Conservation (phyloP, 495 filamentous ascomycete species). For the Lentithecium fluviatile region DNA sequence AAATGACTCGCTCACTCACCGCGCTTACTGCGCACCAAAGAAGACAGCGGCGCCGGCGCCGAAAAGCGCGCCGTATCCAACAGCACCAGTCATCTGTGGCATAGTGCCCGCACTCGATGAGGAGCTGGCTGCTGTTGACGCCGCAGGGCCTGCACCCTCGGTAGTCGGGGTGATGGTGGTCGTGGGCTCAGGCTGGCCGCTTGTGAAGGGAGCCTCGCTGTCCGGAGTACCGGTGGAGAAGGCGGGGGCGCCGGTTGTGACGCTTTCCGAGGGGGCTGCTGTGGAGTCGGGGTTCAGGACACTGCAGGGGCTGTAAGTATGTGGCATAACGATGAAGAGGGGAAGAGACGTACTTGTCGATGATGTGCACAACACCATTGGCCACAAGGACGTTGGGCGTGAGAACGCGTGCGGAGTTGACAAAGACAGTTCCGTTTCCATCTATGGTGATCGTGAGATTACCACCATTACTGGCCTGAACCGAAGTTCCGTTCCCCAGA, state of each 20-base stretch:
- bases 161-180: slow-evolving; percentile 16
- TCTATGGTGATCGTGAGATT: slow-evolving; percentile 56
- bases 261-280: slow-evolving; percentile 36
- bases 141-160: slow-evolving; percentile 27
- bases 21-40: no score
- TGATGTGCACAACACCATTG: slow-evolving; percentile 69
- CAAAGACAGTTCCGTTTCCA: slow-evolving; percentile 50
- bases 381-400: slow-evolving; percentile 58
- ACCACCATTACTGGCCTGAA: slow-evolving; percentile 48
- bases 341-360: slow-evolving; percentile 50
- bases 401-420: slow-evolving; percentile 57
- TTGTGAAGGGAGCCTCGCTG: slow-evolving; percentile 39
- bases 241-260: slow-evolving; percentile 39
- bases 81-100: slow-evolving; percentile 41
- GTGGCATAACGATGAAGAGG: not conserved
- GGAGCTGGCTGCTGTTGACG: slow-evolving; percentile 6
- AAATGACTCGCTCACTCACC: no score
- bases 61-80: slow-evolving; percentile 46
- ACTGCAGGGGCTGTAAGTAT: slow-evolving; percentile 37
- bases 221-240: slow-evolving; percentile 54
- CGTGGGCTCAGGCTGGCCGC: slow-evolving; percentile 39
- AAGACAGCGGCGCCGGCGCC: slow-evolving; percentile 43
- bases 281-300: slow-evolving; percentile 60
- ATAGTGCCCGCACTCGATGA: slow-evolving; percentile 12
- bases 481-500: slow-evolving; percentile 48